Base-by-base conservation (phyloP, 805 yeast species). In the Tetrapisispora pingtungensis region DNA sequence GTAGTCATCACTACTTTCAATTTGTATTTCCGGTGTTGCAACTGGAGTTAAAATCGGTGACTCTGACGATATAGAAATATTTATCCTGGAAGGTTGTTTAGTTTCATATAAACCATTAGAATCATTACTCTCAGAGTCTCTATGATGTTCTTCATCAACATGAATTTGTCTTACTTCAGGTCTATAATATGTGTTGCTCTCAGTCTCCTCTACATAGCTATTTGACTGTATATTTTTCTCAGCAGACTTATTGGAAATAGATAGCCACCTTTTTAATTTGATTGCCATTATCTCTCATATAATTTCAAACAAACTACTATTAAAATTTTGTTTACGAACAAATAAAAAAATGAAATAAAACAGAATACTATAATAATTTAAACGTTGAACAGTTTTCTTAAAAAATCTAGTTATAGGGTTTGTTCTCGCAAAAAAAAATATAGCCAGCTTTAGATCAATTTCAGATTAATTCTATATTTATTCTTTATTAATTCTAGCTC, bases 81-180 rank as follows among this genome's bases (percentile, higher is more conserved):
- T 37, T 5, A 7, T 12, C 85, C 86, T 54, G 12, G 78, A 80
- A 46, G 65, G 34, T 15, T 31, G 27, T 17, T 40, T 45, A 27
- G n/a, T 6, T 18, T 15, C 17, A 10, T 37, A 12, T 18, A 27
- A 18, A 10, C 7, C 15, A 10, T 27, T 19, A 10, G n/a, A 6
- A 5, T n/a, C 33, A 17, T 7, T 20, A 18, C 14, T 12, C 17
- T 37, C 26, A 5, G 8, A 5, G 17, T 17, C 13, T 15, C 6
- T 28, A 28, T 17, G 5, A 28, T 6, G 6, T 18, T 17, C 33
- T 3, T 17, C n/a, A 28, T 37, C 26, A 26, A 19, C 24, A 4
- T 15, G 14, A 17, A 37, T 37, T 18, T 37, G 33, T 37, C 33
- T 37, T 27, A n/a, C 6, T 14, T 24, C 19, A 6, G 7, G 19